Evolutionary conservation across 306 rosid genomes (phyloP), one percentile per base, ranked within the genome.

Genomic region (Rosa lucieae): DNA sequence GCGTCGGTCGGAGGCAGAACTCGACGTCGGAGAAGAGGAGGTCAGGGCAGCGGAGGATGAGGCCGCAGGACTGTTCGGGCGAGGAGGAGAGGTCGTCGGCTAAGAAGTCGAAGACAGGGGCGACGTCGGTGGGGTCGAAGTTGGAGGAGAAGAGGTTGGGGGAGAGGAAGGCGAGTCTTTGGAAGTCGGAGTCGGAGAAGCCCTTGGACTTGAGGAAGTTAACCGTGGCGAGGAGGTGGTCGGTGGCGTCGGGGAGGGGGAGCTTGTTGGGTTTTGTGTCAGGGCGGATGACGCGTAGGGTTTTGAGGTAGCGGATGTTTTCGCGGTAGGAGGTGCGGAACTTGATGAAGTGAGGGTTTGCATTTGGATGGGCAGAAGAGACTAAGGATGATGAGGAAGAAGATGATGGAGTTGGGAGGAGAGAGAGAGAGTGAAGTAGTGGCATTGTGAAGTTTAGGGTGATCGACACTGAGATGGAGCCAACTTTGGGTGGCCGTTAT

Each of bases 241-340:
- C 77, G 72, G 89, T 83, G 52, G 85, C 83, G 80, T 85, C 90
- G 10, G 97, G 92, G 11, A 79, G 86, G 15, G 92, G 95, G 68
- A 87, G 87, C 15, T 83, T 81, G 66, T 77, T 72, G 68, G 87
- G 92, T 15, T 75, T 84, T 62, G 92, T 78, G 51, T 85, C 74
- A 0, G 96, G 85, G 43, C 80, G 58, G 80, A 94, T 76, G 37
- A 94, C 46, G 79, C 89, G 81, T 67, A 92, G 81, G 35, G 90
- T 15, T 84, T 88, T 88, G 12, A 94, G 98, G 82, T 90, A 87
- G 2, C 94, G 96, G 69, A 94, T 89, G 68, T 92, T 92, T 71
- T 92, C 89, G 48, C 84, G 87, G 89, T 92, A 84, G 59, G 88
- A 58, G 9, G 97, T 92, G 20, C 85, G 89, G 86, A 92, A 94